Percentiles rank a stretch among this genome's conserved stretches.
phyloP scores from a whole-genome alignment of 305 asterid genomes.

The Lippia alba region DNA sequence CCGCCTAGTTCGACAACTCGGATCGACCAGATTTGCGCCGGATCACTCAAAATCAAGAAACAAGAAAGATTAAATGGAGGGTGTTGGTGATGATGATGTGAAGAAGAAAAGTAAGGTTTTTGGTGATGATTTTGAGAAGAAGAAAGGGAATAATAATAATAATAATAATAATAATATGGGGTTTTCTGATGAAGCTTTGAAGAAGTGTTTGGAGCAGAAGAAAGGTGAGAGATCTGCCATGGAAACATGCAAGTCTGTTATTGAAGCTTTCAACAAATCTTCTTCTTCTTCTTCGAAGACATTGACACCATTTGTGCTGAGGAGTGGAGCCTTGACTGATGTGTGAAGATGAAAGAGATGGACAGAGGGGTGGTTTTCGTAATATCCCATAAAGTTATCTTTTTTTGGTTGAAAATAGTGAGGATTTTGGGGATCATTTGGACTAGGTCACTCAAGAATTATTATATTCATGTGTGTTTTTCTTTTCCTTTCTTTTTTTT shows the following conservation, averaged over 20 bases:
- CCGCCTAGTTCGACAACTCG: no score
- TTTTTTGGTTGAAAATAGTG: neutral
- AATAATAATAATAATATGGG: conserved; percentile 18
- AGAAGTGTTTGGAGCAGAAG: conserved; percentile 49
- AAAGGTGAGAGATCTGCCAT: conserved; percentile 39
- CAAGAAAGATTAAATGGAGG: conserved; percentile 9
- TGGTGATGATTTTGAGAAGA: conserved; percentile 20
- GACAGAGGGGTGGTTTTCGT: neutral
- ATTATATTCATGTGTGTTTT: neutral
- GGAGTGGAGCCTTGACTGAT: conserved; percentile 44
- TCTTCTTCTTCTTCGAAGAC: conserved; percentile 35
- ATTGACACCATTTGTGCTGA: conserved; percentile 25
- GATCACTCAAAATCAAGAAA: no score
- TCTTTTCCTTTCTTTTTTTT: neutral
- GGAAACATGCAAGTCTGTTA: conserved; percentile 43
- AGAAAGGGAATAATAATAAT: conserved; percentile 20
- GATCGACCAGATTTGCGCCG: no score
- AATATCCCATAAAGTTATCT: neutral
- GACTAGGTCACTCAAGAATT: neutral
- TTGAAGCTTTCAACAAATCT: conserved; percentile 42
- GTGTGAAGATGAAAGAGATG: conserved; percentile 27
- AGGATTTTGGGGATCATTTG: neutral
- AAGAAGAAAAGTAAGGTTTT: conserved; percentile 25
- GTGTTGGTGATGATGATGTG: conserved; percentile 17
- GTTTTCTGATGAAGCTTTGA: conserved; percentile 36